Evolutionary conservation across 208 protist species (phyloP).

Genomic region (Trichomonas tenax): DNA sequence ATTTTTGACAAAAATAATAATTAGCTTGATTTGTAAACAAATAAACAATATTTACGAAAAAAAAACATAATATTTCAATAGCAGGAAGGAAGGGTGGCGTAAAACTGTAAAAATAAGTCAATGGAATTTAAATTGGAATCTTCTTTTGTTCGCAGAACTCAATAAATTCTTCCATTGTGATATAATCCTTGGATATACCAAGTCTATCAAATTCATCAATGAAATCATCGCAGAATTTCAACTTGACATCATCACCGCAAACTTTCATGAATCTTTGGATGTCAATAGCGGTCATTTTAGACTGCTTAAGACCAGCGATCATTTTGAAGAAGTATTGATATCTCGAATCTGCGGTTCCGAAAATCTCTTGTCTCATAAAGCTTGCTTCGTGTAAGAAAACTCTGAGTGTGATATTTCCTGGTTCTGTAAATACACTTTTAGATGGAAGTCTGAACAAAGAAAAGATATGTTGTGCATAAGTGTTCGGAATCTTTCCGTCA

Average conservation of each 20-base stretch:
- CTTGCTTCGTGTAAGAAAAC: background rate
- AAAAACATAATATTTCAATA: no score
- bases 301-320: background rate
- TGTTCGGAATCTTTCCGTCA: background rate
- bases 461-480: background rate
- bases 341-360: background rate
- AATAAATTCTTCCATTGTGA: background rate
- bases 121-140: background rate
- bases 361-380: background rate
- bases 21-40: no score
- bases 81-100: no score
- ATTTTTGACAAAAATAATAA: no score
- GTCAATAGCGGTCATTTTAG: background rate
- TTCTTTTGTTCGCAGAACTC: background rate
- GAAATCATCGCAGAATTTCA: background rate
- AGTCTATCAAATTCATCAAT: conserved; percentile 8
- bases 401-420: background rate
- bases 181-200: background rate
- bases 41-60: no score
- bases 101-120: no score
- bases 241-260: background rate
- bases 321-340: background rate
- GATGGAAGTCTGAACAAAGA: background rate
- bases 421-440: background rate
- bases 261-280: background rate